Evolutionary conservation across 495 filamentous ascomycete genomes (phyloP).

Genomic region (Aspergillus diversus): DNA sequence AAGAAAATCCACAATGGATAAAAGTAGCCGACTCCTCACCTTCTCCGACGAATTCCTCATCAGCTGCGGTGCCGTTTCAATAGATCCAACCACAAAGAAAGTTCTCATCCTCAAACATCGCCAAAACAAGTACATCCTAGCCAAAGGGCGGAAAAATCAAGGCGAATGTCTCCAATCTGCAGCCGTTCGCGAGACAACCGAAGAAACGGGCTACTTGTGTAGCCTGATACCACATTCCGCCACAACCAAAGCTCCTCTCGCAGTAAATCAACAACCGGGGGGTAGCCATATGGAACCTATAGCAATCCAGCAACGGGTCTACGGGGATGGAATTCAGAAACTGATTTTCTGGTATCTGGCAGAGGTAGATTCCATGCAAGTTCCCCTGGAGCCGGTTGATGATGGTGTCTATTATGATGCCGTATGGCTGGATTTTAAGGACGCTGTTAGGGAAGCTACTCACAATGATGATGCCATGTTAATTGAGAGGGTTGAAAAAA

Average conservation of each 20-base stretch:
- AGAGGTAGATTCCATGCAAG: neutral
- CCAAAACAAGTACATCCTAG: neutral
- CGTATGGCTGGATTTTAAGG: neutral
- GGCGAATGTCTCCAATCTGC: neutral
- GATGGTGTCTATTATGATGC: slow-evolving; percentile 1
- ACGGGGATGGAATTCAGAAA: neutral
- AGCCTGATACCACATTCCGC: neutral
- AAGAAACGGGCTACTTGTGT: slow-evolving; percentile 1
- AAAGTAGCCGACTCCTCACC: neutral
- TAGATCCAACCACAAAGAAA: neutral
- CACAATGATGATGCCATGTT: neutral
- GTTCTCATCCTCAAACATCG: neutral
- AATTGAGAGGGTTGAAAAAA: neutral
- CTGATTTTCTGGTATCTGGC: slow-evolving; percentile 2
- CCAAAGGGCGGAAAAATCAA: slow-evolving; percentile 3
- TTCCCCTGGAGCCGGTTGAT: neutral
- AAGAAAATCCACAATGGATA: neutral
- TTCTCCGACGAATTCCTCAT: neutral
- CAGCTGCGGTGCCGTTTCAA: slow-evolving; percentile 5
- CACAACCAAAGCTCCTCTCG: neutral
- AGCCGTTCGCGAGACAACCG: slow-evolving; percentile 1
- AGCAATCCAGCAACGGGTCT: neutral
- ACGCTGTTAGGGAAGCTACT: neutral
- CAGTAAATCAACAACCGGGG: neutral
- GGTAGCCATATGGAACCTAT: neutral